A percentile compares a stretch with the other conserved stretches of the same genome.
These are phyloP conservation scores for Fragaria ananassa DNA, from an alignment of 306 rosid species.

Conservation along the genomic window DNA sequence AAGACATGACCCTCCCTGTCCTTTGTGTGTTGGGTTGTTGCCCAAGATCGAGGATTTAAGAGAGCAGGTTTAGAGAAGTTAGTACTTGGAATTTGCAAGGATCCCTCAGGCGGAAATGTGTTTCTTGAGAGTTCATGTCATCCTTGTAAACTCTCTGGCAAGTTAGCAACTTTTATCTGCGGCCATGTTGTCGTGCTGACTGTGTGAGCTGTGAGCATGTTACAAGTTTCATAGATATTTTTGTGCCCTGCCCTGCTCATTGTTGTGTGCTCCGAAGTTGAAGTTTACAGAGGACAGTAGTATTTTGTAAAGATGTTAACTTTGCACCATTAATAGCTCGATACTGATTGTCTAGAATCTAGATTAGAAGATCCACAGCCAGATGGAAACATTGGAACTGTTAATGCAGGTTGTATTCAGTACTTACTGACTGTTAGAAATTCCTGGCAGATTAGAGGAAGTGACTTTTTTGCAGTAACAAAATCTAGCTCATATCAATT, in stretches of 20 bases:
- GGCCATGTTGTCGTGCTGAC: constrained; percentile 73
- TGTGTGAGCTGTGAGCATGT: constrained; percentile 48
- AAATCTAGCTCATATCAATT: constrained; percentile 15
- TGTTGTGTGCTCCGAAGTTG: constrained; percentile 40
- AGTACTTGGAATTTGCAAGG: constrained; percentile 53
- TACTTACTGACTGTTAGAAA: constrained; percentile 10
- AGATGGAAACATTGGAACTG: constrained; percentile 23
- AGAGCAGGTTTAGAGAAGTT: constrained; percentile 35
- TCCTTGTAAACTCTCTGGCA: constrained; percentile 46
- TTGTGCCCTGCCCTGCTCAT: constrained; percentile 53
- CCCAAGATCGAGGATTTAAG: constrained; percentile 34
- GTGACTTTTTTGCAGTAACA: not conserved
- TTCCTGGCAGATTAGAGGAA: constrained; percentile 15
- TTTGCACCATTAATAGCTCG: constrained; percentile 13
- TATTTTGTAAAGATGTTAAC: constrained; percentile 17
- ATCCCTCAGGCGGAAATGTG: constrained; percentile 42
- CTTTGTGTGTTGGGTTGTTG: constrained; percentile 42
- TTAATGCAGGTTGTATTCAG: constrained; percentile 19
- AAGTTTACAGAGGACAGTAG: constrained; percentile 27
- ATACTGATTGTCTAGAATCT: constrained; percentile 14
- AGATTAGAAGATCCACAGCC: constrained; percentile 19
- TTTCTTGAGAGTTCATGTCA: constrained; percentile 42
- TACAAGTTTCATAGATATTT: constrained; percentile 50
- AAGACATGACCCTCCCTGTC: constrained; percentile 70
- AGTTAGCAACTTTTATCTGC: constrained; percentile 59